These are phyloP conservation scores for Eimeria nieschulzi DNA, from an alignment of 169 alveolate genomes.

Conservation along the genomic window DNA sequence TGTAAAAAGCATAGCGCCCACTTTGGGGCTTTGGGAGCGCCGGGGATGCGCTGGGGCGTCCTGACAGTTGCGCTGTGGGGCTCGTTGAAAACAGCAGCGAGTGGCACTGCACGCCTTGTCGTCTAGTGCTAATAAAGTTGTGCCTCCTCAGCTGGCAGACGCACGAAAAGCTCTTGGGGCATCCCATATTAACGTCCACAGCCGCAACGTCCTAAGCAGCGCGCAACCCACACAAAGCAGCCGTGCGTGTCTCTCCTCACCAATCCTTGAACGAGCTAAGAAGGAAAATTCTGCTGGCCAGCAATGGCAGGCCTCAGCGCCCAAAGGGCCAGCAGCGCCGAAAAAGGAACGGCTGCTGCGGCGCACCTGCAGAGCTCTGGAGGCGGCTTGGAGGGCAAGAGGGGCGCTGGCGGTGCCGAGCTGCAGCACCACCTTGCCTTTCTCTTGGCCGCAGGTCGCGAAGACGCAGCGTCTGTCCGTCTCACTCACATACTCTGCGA, in stretches of 20 bases:
- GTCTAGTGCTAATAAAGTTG: too few species aligned
- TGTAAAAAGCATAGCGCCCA: background rate
- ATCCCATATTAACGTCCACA: constrained; percentile 77
- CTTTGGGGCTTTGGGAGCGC: background rate
- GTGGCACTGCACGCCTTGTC: too few species aligned
- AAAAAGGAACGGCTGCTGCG: background rate
- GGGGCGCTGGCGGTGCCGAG: constrained; percentile 74
- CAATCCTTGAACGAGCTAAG: too few species aligned
- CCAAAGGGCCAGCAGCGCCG: background rate
- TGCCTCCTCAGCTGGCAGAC: background rate
- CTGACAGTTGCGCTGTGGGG: too few species aligned
- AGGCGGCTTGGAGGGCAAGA: constrained; percentile 72
- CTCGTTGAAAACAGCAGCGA: too few species aligned
- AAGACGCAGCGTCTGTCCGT: constrained; percentile 55
- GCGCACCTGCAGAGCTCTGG: constrained; percentile 59
- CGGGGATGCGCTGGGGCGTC: background rate
- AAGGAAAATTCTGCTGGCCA: background rate
- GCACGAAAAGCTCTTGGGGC: constrained; percentile 78
- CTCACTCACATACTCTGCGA: constrained; percentile 60
- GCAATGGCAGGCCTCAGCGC: background rate
- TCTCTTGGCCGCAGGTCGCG: constrained; percentile 71
- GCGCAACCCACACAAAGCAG: background rate
- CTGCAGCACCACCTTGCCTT: constrained; percentile 74
- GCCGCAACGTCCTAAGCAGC: constrained; percentile 70
- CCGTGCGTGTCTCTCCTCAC: too few species aligned